Evolutionary conservation across 352 stramenopile genomes (phyloP), one percentile per base, ranked within the genome.

Genomic region (Pythium apleroticum): DNA sequence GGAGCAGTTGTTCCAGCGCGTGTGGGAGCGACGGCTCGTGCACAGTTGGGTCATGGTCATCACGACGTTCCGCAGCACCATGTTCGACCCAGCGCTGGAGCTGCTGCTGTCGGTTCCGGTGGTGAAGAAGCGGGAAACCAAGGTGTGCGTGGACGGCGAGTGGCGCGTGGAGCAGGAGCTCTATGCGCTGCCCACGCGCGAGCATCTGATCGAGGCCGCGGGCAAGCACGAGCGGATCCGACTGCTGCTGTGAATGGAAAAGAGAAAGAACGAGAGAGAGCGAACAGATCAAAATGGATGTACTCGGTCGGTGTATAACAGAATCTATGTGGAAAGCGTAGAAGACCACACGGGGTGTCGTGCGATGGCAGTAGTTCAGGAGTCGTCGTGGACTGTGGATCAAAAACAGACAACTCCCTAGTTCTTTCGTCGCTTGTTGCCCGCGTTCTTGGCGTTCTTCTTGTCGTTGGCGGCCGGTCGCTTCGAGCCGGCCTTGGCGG

Each of bases 401-500:
- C 12, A 22, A 20, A 19, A 20, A 31, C 14, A 22, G 22, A 35
- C 24, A 24, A 55, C 45, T 68, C 50, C 50, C 35, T 70, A 30
- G 65, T 61, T 75, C 59, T 86, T 72, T 62, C 71, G 71, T 60
- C 62, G 57, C 55, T 75, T 73, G 14, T 28, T 19, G 10, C 43
- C 43, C 41, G 54, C 27, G 54, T 63, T 49, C 49, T 63, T 60
- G 56, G 37, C 53, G 48, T 75, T 74, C 57, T 72, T 72, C 54
- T 66, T 66, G 58, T 61, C 45, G 60, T 63, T 76, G 60, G 41
- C 57, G 20, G 43, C 58, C 27, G 55, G 55, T 48, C 57, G 49
- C 63, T 82, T 84, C 45, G 66, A 65, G 33, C 55, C 60, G 35
- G 33, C 12, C 56, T 52, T 81, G 57, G 76, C 77, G 28, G 48